Evolutionary conservation across 306 rosid genomes (phyloP).

Genomic region (Datisca glomerata): DNA sequence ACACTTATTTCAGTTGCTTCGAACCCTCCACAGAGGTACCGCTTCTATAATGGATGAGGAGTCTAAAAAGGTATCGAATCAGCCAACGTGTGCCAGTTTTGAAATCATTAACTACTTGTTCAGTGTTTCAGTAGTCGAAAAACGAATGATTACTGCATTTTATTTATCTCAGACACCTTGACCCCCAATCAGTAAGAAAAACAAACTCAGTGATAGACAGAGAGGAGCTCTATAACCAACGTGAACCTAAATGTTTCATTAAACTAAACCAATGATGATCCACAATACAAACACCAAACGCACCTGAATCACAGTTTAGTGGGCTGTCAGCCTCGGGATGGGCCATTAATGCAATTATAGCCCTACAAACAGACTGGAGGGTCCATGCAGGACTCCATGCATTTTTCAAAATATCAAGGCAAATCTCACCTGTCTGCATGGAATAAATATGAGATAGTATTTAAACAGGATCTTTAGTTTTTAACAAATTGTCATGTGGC

Average conservation of each 20-base stretch:
- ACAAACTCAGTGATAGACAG: neutral
- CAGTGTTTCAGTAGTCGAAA: too few species aligned
- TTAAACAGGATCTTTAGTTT: too few species aligned
- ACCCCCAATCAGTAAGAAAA: neutral
- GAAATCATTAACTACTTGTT: neutral
- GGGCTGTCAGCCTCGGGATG: constrained; percentile 99
- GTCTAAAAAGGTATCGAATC: neutral
- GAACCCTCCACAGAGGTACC: too few species aligned
- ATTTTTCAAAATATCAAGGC: constrained; percentile 91
- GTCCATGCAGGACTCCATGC: constrained; percentile 99
- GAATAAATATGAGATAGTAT: constrained; percentile 4
- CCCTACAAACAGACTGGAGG: constrained; percentile 96
- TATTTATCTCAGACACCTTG: too few species aligned
- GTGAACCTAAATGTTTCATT: neutral
- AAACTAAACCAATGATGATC: neutral
- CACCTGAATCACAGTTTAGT: constrained; percentile 91
- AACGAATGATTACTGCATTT: too few species aligned
- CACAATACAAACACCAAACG: neutral
- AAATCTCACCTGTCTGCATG: constrained; percentile 89
- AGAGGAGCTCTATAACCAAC: too few species aligned
- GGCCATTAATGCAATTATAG: constrained; percentile 96
- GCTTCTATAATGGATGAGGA: too few species aligned
- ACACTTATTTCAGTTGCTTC: too few species aligned
- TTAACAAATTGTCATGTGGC: too few species aligned
- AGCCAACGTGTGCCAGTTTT: neutral